Conservation (phyloP, 352 stramenopile genomes). For the Globisporangium middletonii region DNA sequence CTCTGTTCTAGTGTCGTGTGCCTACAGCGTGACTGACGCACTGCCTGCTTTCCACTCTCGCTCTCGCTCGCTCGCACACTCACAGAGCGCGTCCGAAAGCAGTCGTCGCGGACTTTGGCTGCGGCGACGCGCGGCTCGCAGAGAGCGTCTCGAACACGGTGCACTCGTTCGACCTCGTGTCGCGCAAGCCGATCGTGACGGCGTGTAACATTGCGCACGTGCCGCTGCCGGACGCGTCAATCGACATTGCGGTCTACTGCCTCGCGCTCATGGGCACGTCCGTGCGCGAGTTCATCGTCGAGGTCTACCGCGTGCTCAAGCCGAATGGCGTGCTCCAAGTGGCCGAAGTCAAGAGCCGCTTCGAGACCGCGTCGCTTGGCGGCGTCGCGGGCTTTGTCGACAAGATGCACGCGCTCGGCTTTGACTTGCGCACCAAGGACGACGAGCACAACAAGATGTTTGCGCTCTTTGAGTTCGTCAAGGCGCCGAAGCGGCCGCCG, state of each 20-base stretch:
- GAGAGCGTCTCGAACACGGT: constrained; percentile 87
- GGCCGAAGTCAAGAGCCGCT: constrained; percentile 80
- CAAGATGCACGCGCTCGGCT: constrained; percentile 53
- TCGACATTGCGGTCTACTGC: constrained; percentile 97
- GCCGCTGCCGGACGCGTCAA: constrained; percentile 78
- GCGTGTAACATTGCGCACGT: constrained; percentile 97
- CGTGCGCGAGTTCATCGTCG: constrained; percentile 94
- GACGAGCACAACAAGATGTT: constrained; percentile 87
- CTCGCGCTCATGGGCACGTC: constrained; percentile 98
- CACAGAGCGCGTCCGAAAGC: constrained; percentile 53
- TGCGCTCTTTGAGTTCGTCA: constrained; percentile 78
- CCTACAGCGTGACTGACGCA: not conserved
- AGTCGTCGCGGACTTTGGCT: constrained; percentile 97
- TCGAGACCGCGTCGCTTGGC: constrained; percentile 63
- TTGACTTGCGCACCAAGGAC: constrained; percentile 57
- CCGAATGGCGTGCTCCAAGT: constrained; percentile 88
- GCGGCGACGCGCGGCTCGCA: constrained; percentile 94
- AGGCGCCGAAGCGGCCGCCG: constrained; percentile 37
- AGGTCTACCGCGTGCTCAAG: constrained; percentile 94
- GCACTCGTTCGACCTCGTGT: constrained; percentile 98
- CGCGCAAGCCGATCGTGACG: constrained; percentile 86
- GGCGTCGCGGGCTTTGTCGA: constrained; percentile 63
- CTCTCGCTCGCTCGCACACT: not conserved
- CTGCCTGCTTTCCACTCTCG: not conserved
- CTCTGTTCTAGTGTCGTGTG: no score